Conservation (phyloP, 768 basidiomycete species). For the Cystoderma amianthinum region DNA sequence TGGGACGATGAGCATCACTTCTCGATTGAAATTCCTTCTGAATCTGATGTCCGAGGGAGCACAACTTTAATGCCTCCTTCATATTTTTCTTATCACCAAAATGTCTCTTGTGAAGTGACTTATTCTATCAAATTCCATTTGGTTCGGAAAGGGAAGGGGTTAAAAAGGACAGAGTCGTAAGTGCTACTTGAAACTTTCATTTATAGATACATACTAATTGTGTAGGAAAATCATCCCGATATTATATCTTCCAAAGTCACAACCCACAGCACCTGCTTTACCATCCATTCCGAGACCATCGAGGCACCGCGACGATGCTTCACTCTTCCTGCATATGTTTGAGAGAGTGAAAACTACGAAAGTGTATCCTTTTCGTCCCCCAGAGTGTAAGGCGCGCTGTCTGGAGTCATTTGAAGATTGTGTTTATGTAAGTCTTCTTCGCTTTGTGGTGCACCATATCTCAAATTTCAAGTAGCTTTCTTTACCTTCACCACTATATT, state of each 20-base stretch:
- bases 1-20: slow-evolving; percentile 24
- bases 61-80: slow-evolving; percentile 29
- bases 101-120: slow-evolving; percentile 23
- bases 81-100: slow-evolving; percentile 16
- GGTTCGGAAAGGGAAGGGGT: slow-evolving; percentile 24
- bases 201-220: neutral
- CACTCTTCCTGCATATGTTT: slow-evolving; percentile 12
- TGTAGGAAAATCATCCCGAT: slow-evolving; percentile 24
- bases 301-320: slow-evolving; percentile 9
- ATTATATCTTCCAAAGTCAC: slow-evolving; percentile 36
- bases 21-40: slow-evolving; percentile 29
- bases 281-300: slow-evolving; percentile 20
- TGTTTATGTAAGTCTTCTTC: slow-evolving; percentile 15
- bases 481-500: slow-evolving; percentile 24
- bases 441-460: neutral
- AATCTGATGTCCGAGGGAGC: slow-evolving; percentile 16
- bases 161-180: slow-evolving; percentile 32
- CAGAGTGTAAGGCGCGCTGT: slow-evolving; percentile 5
- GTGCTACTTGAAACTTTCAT: slow-evolving; percentile 4
- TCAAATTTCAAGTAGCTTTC: slow-evolving; percentile 20
- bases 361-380: slow-evolving; percentile 14
- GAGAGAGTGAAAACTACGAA: slow-evolving; percentile 21
- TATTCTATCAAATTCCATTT: slow-evolving; percentile 31
- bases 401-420: slow-evolving; percentile 11
- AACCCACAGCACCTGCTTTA: slow-evolving; percentile 25